Conservation (phyloP, 805 yeast species). For the Cyberlindnera lachancei region DNA sequence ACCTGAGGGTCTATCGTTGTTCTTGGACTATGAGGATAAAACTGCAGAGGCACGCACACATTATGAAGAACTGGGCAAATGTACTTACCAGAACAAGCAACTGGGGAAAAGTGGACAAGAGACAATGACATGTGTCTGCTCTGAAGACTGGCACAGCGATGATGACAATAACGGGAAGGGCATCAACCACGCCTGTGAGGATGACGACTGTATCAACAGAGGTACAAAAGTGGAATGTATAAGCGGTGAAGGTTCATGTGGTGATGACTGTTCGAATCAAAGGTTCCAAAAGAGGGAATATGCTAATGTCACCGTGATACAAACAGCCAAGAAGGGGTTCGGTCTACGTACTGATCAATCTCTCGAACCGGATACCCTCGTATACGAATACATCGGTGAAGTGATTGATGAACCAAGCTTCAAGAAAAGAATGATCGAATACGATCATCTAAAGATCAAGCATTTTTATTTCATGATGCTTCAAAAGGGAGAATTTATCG, state of each 20-base stretch:
- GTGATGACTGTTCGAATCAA: constrained; percentile 75
- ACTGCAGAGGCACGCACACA: constrained; percentile 62
- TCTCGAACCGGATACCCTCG: constrained; percentile 58
- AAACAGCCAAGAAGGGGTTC: constrained; percentile 80
- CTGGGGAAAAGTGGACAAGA: constrained; percentile 69
- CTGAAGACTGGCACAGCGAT: constrained; percentile 38
- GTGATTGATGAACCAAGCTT: constrained; percentile 79
- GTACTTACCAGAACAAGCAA: constrained; percentile 53
- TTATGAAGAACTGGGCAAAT: constrained; percentile 48
- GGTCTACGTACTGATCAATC: constrained; percentile 70
- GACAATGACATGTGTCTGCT: constrained; percentile 87
- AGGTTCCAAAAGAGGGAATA: constrained; percentile 74
- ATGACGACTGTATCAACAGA: constrained; percentile 86
- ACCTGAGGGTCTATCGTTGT: constrained; percentile 18
- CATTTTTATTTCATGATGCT: constrained; percentile 97
- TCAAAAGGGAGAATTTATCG: constrained; percentile 86
- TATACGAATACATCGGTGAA: constrained; percentile 92
- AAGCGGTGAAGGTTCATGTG: constrained; percentile 61
- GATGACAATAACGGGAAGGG: no score
- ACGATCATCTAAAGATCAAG: constrained; percentile 58
- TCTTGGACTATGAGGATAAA: constrained; percentile 39
- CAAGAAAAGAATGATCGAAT: constrained; percentile 62
- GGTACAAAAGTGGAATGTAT: constrained; percentile 90
- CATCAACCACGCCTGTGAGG: constrained; percentile 67
- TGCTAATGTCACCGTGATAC: constrained; percentile 72